Base-by-base conservation (phyloP, 352 stramenopile genomes). In the Pythium diclinum region DNA sequence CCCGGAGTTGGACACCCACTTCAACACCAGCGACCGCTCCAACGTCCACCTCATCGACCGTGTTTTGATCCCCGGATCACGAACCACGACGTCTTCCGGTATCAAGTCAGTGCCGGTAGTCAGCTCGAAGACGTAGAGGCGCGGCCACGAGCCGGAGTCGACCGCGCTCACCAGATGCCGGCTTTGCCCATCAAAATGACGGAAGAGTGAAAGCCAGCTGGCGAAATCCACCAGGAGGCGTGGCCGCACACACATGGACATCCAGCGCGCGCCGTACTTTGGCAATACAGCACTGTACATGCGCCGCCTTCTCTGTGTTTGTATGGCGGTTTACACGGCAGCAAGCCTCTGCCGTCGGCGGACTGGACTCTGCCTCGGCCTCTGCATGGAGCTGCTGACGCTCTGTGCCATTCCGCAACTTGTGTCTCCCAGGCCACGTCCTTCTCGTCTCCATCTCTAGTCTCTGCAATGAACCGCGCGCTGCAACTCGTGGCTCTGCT, bases 31-130 rank as follows among this genome's bases (percentile, higher is more conserved):
- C 33, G 87, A 95, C 58, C 87, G 87, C 51, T 94, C 83, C 6
- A 90, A 89, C 48, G 81, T 93, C 56, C 85, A 91, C 56, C 70
- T 94, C 21, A 83, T 95, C 28, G 87, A 95, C 69, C 80, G 73
- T 58, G 74, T 94, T 63, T 62, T 75, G 53, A 69, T 74, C 48
- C 62, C 59, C 1, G 38, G 42, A 7, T 19, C 32, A 6, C 11
- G 44, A 32, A 28, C 36, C 36, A 13, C 19, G 17, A 6, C 65
- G 48, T 30, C 19, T 48, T 48, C 33, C 62, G 65, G 17, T 1
- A 59, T 4, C 16, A 10, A 17, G 30, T 10, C 9, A 6, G 25
- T 38, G 5, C 38, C 23, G 36, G 54, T 54, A 66, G 48, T 48
- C 55, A 62, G 59, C 59, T 28, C 36, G 16, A 9, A 30, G 19